Evolutionary conservation across 345 rosid genomes (phyloP).

Genomic region (Crucihimalaya himalaica): DNA sequence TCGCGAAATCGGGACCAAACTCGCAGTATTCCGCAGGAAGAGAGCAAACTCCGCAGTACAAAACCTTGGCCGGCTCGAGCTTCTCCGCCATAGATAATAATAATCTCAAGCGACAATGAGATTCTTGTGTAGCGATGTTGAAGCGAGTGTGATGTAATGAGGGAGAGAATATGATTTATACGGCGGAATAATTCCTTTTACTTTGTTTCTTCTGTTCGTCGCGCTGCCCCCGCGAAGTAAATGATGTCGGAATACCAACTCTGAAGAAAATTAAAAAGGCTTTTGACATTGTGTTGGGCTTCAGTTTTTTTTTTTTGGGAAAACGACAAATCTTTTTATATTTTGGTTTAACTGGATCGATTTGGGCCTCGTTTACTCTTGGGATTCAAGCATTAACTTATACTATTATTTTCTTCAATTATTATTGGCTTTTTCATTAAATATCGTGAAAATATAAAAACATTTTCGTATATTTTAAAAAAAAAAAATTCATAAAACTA

Average conservation of each 20-base stretch:
- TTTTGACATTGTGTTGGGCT: constrained; percentile 29
- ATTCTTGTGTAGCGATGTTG: not conserved
- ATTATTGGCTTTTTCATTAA: not conserved
- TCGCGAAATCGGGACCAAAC: constrained; percentile 86
- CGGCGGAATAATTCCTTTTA: not conserved
- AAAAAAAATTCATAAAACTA: no score
- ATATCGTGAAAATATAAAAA: no score
- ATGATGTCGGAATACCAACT: constrained; percentile 25
- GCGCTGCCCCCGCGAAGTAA: constrained; percentile 2
- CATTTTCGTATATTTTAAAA: no score
- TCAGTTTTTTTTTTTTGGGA: not conserved
- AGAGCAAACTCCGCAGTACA: constrained; percentile 76
- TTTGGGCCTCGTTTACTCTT: constrained; percentile 13
- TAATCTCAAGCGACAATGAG: constrained; percentile 6
- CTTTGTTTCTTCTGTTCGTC: not conserved
- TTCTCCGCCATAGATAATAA: constrained; percentile 60
- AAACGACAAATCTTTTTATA: not conserved
- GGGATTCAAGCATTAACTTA: not conserved
- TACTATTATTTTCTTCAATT: not conserved
- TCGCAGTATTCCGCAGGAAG: constrained; percentile 96
- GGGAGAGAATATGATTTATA: constrained; percentile 5
- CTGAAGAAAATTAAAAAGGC: not conserved
- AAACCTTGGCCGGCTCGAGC: constrained; percentile 68
- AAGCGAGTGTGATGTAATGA: not conserved
- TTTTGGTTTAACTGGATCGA: not conserved